These are phyloP conservation scores for Elaeis guineensis DNA, from an alignment of 176 grass and related monocot species.

Conservation along the genomic window DNA sequence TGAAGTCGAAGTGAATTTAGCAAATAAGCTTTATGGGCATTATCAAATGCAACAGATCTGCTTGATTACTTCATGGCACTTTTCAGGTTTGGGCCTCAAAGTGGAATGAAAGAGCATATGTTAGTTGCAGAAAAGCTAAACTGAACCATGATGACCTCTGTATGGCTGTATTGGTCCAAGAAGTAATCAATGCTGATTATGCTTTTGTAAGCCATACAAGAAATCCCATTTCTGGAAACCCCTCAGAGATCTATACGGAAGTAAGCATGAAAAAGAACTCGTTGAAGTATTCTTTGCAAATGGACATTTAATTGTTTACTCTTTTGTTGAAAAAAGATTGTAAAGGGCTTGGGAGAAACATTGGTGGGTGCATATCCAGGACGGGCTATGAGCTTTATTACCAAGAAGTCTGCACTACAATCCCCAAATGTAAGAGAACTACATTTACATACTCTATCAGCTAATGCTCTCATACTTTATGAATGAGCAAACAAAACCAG, in stretches of 20 bases:
- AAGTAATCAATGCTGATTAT: slow-evolving; percentile 19
- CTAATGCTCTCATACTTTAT: too few relatives aligned
- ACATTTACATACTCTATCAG: neutral
- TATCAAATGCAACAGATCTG: too few relatives aligned
- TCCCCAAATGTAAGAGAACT: slow-evolving; percentile 4
- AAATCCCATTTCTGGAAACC: slow-evolving; percentile 11
- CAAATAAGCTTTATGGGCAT: too few relatives aligned
- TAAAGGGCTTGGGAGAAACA: slow-evolving; percentile 18
- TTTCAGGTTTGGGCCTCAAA: slow-evolving; percentile 24
- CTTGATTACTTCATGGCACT: too few relatives aligned
- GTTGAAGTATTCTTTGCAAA: neutral
- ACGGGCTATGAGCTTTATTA: slow-evolving; percentile 7
- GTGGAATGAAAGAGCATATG: slow-evolving; percentile 22
- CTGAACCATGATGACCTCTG: slow-evolving; percentile 14
- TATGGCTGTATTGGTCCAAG: slow-evolving; percentile 24
- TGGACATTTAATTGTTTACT: neutral
- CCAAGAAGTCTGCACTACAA: slow-evolving; percentile 5
- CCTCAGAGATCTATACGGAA: slow-evolving; percentile 14
- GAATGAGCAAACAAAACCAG: too few relatives aligned
- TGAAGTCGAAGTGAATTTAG: too few relatives aligned
- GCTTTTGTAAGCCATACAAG: slow-evolving; percentile 18
- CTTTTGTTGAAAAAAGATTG: slow-evolving; percentile 1
- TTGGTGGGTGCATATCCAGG: slow-evolving; percentile 23
- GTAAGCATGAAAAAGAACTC: neutral
- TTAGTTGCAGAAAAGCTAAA: slow-evolving; percentile 16